A percentile compares a stretch with the other conserved stretches of the same genome.
Conservation (phyloP, 371 early-diverging fungal genomes). For the Rhizopus arrhizus region DNA sequence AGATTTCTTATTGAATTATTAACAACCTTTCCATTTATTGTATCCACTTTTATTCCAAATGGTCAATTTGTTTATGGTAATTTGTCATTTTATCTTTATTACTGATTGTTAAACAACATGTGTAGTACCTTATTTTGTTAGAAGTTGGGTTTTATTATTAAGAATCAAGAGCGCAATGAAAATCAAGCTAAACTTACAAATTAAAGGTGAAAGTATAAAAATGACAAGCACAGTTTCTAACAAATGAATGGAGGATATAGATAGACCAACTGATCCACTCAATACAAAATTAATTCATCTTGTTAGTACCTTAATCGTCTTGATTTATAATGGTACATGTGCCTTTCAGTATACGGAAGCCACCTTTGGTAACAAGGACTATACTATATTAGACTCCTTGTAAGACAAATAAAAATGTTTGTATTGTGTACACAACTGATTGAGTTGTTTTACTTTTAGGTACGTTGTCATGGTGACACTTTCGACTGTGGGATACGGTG, state of each 20-base stretch:
- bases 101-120: not conserved
- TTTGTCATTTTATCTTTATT: not conserved
- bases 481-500: slow-evolving; percentile 79
- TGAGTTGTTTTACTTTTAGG: not conserved
- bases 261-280: slow-evolving; percentile 55
- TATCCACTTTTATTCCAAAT: slow-evolving; percentile 46
- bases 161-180: slow-evolving; percentile 61
- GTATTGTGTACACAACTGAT: too few relatives aligned
- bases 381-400: slow-evolving; percentile 49
- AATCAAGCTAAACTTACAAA: slow-evolving; percentile 52
- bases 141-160: slow-evolving; percentile 56
- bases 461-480: slow-evolving; percentile 65
- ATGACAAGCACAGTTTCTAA: slow-evolving; percentile 1
- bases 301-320: slow-evolving; percentile 55
- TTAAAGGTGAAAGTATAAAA: slow-evolving; percentile 32
- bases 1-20: slow-evolving; percentile 51
- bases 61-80: slow-evolving; percentile 56
- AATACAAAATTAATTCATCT: slow-evolving; percentile 62
- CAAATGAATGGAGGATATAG: slow-evolving; percentile 18
- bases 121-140: slow-evolving; percentile 60
- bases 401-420: slow-evolving; percentile 10
- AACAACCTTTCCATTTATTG: slow-evolving; percentile 53
- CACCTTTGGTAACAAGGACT: slow-evolving; percentile 47
- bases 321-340: slow-evolving; percentile 68
- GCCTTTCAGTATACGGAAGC: slow-evolving; percentile 68